Conservation (phyloP, 306 rosid genomes). For the Vigna unguiculata region DNA sequence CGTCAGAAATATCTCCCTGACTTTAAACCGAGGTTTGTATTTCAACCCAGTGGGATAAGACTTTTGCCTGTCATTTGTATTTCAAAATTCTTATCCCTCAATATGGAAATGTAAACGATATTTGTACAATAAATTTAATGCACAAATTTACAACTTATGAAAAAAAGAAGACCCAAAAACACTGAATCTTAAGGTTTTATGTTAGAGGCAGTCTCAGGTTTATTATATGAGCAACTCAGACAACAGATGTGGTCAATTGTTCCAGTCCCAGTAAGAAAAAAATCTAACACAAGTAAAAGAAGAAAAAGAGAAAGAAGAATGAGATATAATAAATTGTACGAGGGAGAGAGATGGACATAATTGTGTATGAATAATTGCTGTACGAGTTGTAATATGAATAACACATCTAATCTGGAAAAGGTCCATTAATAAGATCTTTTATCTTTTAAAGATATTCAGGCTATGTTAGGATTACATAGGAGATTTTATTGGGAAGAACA, state of each 20-base stretch:
- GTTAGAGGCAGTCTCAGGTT: too few species aligned
- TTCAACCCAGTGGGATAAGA: background rate
- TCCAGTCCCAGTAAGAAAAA: too few species aligned
- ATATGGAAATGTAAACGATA: background rate
- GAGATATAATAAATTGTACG: too few species aligned
- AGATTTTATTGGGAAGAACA: too few species aligned
- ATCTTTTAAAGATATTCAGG: conserved; percentile 71
- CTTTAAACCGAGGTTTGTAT: conserved; percentile 65
- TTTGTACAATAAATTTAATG: background rate
- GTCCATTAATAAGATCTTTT: background rate
- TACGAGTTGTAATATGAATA: background rate
- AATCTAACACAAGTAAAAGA: too few species aligned
- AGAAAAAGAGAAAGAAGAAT: too few species aligned
- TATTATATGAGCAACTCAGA: too few species aligned
- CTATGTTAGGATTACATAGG: too few species aligned
- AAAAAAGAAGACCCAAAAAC: too few species aligned
- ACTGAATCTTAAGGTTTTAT: too few species aligned
- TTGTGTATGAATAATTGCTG: background rate
- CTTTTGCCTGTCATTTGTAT: background rate
- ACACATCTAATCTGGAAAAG: background rate
- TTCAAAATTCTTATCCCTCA: background rate
- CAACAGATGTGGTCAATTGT: too few species aligned
- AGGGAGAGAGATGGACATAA: background rate
- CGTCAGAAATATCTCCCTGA: conserved; percentile 68
- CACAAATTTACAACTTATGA: background rate